Evolutionary conservation across 176 grass and related monocot species (phyloP), one percentile per base, ranked within the genome.

Genomic region (Themeda triandra): DNA sequence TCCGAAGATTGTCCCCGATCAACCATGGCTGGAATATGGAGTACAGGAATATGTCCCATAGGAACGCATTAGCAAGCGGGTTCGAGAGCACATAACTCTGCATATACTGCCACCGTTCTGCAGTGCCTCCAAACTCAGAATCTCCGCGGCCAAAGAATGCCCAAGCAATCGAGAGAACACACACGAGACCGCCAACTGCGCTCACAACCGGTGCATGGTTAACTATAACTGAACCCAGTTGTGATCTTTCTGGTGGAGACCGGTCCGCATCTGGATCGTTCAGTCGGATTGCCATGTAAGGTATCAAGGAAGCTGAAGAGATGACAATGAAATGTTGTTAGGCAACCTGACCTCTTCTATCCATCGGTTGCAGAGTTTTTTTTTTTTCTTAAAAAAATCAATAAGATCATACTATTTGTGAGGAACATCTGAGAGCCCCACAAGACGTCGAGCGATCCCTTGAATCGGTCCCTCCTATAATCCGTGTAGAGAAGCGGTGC

Each of bases 381-480:
- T 23, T n/a, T n/a, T n/a, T n/a, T n/a, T n/a, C n/a, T n/a, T n/a
- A n/a, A n/a, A n/a, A n/a, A n/a, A n/a, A n/a, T n/a, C n/a, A n/a
- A n/a, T n/a, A n/a, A n/a, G n/a, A n/a, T 80, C 87, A 75, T 98
- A 98, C 96, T 92, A 19, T 98, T 98, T 59, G 96, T 98, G 80
- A 98, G 96, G 82, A 98, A 98, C 96, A 98, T 95, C 85, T 98
- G 96, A 79, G 69, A 88, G 37, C 91, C 80, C 96, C 96, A 98
- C 82, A 95, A 78, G 73, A 98, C 7, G 15, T 95, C 96, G 40
- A 98, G 56, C 10, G 96, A 95, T 63, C 96, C 96, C 66, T 90
- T 89, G 77, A 78, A 98, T 65, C 80, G 86, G 63, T 93, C 92
- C 89, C 92, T 91, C 35, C 75, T 87, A 63, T 14, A 77, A 90